Evolutionary conservation across 1,139 yeast genomes (phyloP).

Genomic region (Scheffersomyces lignicola): DNA sequence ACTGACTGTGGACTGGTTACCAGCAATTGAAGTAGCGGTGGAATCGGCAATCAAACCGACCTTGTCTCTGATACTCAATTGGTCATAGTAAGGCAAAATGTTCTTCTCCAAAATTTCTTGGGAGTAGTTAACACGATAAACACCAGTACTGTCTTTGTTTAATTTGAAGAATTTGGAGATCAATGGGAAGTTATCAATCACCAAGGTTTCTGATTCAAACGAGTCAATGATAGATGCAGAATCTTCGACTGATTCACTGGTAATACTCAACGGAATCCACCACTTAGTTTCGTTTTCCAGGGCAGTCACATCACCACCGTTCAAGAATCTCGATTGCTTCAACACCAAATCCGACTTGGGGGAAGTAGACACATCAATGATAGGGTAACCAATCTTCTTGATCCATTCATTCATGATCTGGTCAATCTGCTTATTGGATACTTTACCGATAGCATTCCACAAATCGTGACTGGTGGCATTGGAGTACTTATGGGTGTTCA

Average conservation of each 20-base stretch:
- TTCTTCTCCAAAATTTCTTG: constrained; percentile 42
- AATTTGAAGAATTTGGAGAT: constrained; percentile 48
- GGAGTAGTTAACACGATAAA: constrained; percentile 67
- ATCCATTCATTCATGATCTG: constrained; percentile 82
- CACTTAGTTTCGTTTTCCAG: constrained; percentile 71
- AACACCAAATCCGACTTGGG: constrained; percentile 51
- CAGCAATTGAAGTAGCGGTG: constrained; percentile 58
- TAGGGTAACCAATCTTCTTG: constrained; percentile 80
- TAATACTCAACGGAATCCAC: constrained; percentile 71
- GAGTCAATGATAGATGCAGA: constrained; percentile 15
- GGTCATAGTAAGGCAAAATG: constrained; percentile 43
- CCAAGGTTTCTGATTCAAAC: constrained; percentile 21
- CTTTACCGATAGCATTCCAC: constrained; percentile 75
- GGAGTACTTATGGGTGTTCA: constrained; percentile 67
- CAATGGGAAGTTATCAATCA: constrained; percentile 24
- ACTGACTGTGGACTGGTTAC: constrained; percentile 46
- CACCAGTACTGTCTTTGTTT: constrained; percentile 63
- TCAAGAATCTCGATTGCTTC: constrained; percentile 72
- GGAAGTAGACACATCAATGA: constrained; percentile 55
- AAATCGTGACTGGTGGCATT: constrained; percentile 80
- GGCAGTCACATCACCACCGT: constrained; percentile 74
- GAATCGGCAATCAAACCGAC: constrained; percentile 38
- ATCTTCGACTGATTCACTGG: constrained; percentile 17
- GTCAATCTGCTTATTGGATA: constrained; percentile 72
- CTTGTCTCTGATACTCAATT: constrained; percentile 62